phyloP scores from a whole-genome alignment of 306 rosid genomes.

The Mimosa bimucronata region DNA sequence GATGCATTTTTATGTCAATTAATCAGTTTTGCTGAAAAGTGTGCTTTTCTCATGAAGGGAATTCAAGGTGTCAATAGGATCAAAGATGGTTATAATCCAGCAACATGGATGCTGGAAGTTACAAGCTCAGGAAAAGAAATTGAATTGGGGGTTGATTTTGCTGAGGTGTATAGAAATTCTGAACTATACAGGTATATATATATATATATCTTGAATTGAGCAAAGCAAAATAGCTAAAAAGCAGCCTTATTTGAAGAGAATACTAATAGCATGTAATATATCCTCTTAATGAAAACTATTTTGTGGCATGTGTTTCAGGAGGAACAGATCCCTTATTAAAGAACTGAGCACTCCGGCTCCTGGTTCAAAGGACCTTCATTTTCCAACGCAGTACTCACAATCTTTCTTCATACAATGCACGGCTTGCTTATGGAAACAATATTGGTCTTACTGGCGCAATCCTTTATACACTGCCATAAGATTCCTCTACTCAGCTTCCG shows the following conservation, averaged over 20 bases:
- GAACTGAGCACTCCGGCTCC: conserved; percentile 55
- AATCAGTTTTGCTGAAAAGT: conserved; percentile 1
- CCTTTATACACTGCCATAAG: conserved; percentile 52
- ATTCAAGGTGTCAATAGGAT: conserved; percentile 50
- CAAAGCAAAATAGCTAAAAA: neutral
- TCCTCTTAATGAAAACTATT: conserved; percentile 6
- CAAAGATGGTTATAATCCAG: conserved; percentile 55
- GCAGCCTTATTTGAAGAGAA: neutral
- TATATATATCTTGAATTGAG: conserved; percentile 8
- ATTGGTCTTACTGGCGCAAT: conserved; percentile 73
- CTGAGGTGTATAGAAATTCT: conserved; percentile 47
- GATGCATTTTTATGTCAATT: neutral
- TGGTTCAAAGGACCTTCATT: conserved; percentile 55
- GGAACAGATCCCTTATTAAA: conserved; percentile 49
- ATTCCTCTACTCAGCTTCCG: conserved; percentile 45
- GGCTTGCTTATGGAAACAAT: conserved; percentile 69
- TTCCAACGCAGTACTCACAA: conserved; percentile 49
- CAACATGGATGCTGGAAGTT: conserved; percentile 62
- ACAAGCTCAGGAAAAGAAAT: conserved; percentile 45
- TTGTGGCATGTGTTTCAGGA: conserved; percentile 50
- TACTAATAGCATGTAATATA: neutral
- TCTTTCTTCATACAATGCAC: conserved; percentile 54
- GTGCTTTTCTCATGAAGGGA: conserved; percentile 42
- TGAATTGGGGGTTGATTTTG: conserved; percentile 50
- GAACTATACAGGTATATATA: conserved; percentile 54